Evolutionary conservation across 352 stramenopile genomes (phyloP).

Genomic region (Globisporangium canariense): DNA sequence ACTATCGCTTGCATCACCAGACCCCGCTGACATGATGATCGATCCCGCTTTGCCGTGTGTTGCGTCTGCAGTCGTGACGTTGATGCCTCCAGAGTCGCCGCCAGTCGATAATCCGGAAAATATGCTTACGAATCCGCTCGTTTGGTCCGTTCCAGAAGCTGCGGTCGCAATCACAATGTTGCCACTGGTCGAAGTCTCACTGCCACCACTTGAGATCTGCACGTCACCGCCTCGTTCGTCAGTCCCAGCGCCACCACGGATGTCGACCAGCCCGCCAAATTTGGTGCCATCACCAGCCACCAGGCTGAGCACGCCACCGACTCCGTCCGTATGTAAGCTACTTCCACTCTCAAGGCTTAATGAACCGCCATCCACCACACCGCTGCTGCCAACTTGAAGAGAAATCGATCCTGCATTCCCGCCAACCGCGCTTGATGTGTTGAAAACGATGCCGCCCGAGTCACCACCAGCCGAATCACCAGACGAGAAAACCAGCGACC

Average conservation of each 20-base stretch:
- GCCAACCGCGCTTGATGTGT: neutral
- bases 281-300: conserved; percentile 11
- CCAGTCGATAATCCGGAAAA: conserved; percentile 16
- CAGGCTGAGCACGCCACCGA: conserved; percentile 10
- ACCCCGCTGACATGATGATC: conserved; percentile 19
- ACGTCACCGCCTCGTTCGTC: conserved; percentile 13
- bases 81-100: conserved; percentile 21
- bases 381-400: conserved; percentile 6
- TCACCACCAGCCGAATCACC: conserved; percentile 6
- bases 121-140: conserved; percentile 13
- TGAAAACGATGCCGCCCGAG: conserved; percentile 8
- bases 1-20: conserved; percentile 15
- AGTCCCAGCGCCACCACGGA: conserved; percentile 4
- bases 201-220: conserved; percentile 18
- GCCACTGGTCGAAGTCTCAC: conserved; percentile 16
- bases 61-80: conserved; percentile 22
- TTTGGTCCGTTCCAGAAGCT: conserved; percentile 8
- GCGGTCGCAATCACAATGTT: conserved; percentile 13
- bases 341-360: neutral
- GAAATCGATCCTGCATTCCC: conserved; percentile 12
- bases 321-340: neutral
- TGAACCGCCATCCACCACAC: neutral
- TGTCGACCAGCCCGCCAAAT: conserved; percentile 12
- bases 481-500: conserved; percentile 3
- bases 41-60: conserved; percentile 13